These are phyloP conservation scores for Ailanthus altissimus DNA, from an alignment of 345 rosid genomes.

Conservation along the genomic window DNA sequence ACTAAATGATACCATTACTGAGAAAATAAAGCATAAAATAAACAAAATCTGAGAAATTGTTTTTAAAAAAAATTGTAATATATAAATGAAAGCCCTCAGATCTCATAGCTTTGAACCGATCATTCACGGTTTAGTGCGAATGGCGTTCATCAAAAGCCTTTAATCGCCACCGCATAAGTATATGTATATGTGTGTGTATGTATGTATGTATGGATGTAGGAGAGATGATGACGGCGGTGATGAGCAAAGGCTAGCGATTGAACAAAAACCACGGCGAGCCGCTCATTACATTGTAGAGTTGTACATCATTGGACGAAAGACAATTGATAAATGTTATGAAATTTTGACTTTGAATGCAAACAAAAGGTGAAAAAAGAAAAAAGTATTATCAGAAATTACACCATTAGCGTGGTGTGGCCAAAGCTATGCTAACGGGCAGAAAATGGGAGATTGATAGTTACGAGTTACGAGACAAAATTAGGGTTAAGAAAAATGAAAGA, in stretches of 20 bases:
- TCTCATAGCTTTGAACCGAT: conserved; percentile 55
- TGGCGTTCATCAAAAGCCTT: conserved; percentile 34
- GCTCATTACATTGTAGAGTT: conserved; percentile 17
- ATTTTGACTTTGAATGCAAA: neutral
- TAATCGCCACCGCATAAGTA: conserved; percentile 17
- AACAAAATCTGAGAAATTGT: neutral
- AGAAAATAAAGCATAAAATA: neutral
- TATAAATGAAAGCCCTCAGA: conserved; percentile 45
- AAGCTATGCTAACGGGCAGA: too few species aligned
- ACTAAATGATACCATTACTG: too few species aligned
- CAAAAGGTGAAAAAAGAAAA: neutral
- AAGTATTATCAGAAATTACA: neutral
- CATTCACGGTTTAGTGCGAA: conserved; percentile 34
- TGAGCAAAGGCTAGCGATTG: conserved; percentile 21
- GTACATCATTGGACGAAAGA: conserved; percentile 27
- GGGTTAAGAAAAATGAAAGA: neutral
- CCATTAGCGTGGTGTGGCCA: too few species aligned
- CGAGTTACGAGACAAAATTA: neutral
- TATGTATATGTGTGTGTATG: neutral
- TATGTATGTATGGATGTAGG: neutral
- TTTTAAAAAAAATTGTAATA: neutral
- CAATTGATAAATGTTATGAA: too few species aligned
- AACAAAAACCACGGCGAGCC: conserved; percentile 27
- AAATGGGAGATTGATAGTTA: too few species aligned
- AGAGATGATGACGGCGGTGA: neutral